Conservation (phyloP, 192 early-diverging fungal species). For the Jimgerdemannia lactiflua region DNA sequence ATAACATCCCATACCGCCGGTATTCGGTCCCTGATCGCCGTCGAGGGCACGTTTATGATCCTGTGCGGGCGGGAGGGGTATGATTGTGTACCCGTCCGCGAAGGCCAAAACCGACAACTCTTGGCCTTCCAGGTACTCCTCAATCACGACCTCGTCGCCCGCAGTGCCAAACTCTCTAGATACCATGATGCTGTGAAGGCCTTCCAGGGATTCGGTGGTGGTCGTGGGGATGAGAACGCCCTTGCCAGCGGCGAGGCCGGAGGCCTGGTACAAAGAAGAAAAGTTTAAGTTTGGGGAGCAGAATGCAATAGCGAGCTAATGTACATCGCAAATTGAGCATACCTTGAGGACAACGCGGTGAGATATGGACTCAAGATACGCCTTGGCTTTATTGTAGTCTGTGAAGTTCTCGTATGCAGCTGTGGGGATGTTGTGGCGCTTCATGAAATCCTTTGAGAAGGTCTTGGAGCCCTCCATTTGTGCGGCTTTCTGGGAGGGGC, state of each 20-base stretch:
- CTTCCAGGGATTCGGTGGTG: slow-evolving; percentile 80
- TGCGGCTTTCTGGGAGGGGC: slow-evolving; percentile 87
- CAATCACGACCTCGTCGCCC: slow-evolving; percentile 92
- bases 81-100: slow-evolving; percentile 93
- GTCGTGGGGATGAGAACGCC: slow-evolving; percentile 91
- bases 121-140: slow-evolving; percentile 92
- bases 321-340: slow-evolving; percentile 14
- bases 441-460: slow-evolving; percentile 99
- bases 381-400: slow-evolving; percentile 65
- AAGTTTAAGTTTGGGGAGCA: not conserved
- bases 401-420: slow-evolving; percentile 90
- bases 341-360: slow-evolving; percentile 83
- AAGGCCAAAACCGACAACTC: slow-evolving; percentile 92
- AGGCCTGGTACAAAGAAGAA: slow-evolving; percentile 48
- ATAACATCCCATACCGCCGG: slow-evolving; percentile 99
- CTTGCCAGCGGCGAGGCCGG: slow-evolving; percentile 97
- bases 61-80: slow-evolving; percentile 90
- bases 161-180: slow-evolving; percentile 86
- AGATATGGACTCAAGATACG: slow-evolving; percentile 55
- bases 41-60: slow-evolving; percentile 99
- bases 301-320: not conserved
- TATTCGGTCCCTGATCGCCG: slow-evolving; percentile 92
- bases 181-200: slow-evolving; percentile 89
- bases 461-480: slow-evolving; percentile 97
- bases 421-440: slow-evolving; percentile 93